Conservation (phyloP, 2,329 filamentous ascomycete genomes). For the Torrubiellomyces zombiae region DNA sequence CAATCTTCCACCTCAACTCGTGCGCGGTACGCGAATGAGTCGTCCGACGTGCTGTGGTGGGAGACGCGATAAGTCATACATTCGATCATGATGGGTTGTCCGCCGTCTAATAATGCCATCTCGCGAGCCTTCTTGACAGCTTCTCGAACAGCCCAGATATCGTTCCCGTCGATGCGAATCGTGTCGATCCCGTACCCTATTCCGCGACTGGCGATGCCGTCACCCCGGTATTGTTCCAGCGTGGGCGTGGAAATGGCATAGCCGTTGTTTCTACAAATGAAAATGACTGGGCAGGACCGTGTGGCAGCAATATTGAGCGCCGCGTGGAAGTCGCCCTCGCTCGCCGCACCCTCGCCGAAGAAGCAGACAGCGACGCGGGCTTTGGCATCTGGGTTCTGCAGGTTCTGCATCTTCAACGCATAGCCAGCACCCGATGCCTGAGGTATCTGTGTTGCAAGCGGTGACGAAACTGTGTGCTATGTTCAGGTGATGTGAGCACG, state of each 20-base stretch:
- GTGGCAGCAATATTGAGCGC: constrained; percentile 85
- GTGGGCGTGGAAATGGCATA: constrained; percentile 85
- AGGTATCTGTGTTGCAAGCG: constrained; percentile 76
- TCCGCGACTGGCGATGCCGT: constrained; percentile 75
- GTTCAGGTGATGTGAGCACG: background rate
- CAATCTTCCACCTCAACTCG: constrained; percentile 89
- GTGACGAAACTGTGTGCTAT: constrained; percentile 68
- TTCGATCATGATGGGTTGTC: constrained; percentile 73
- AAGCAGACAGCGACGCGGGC: constrained; percentile 63
- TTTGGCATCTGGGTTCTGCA: constrained; percentile 51
- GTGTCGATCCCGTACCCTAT: constrained; percentile 91
- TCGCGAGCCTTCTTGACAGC: constrained; percentile 61
- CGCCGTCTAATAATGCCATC: constrained; percentile 66
- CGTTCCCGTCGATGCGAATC: constrained; percentile 84
- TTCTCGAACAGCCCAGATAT: constrained; percentile 76
- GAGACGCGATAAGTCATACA: constrained; percentile 97
- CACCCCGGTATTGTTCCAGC: constrained; percentile 77
- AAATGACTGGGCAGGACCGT: constrained; percentile 70
- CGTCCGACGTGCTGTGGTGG: constrained; percentile 92
- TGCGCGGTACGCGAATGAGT: constrained; percentile 90
- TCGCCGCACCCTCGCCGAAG: constrained; percentile 82
- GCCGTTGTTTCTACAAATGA: constrained; percentile 85
- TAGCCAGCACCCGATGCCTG: constrained; percentile 81
- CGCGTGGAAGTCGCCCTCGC: constrained; percentile 83
- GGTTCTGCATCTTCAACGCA: constrained; percentile 64